A percentile compares a stretch with the other conserved stretches of the same genome.
Evolutionary conservation across 2,329 filamentous ascomycete genomes (phyloP).

Genomic region (Acrocalymma vagum): DNA sequence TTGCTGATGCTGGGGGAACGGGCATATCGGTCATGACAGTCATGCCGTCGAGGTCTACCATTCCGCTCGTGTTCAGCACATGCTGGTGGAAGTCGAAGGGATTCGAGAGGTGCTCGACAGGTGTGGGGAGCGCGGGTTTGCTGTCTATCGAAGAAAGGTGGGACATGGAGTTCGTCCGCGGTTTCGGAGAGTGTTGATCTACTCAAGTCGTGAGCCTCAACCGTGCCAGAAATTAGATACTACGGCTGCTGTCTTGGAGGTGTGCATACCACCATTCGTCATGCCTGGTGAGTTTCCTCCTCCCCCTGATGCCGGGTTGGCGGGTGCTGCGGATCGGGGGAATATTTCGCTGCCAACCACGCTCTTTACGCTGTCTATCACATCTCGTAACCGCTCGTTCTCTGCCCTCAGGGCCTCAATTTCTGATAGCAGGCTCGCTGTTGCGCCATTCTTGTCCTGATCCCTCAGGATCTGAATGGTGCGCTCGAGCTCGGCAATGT

Average conservation of each 20-base stretch:
- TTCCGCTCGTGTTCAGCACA: slow-evolving; percentile 7
- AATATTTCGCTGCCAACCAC: slow-evolving; percentile 35
- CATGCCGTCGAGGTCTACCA: slow-evolving; percentile 45
- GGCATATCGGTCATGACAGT: slow-evolving; percentile 26
- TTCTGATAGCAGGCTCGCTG: slow-evolving; percentile 38
- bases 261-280: slow-evolving; percentile 35
- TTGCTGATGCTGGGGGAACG: slow-evolving; percentile 3
- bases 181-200: slow-evolving; percentile 34
- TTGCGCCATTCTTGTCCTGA: slow-evolving; percentile 42
- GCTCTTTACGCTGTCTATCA: slow-evolving; percentile 45
- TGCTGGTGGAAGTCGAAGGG: slow-evolving; percentile 23
- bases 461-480: slow-evolving; percentile 44
- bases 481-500: slow-evolving; percentile 46
- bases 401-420: slow-evolving; percentile 41
- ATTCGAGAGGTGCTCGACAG: slow-evolving; percentile 11
- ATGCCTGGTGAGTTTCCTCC: slow-evolving; percentile 24
- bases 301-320: slow-evolving; percentile 10
- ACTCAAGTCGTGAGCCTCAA: slow-evolving; percentile 32
- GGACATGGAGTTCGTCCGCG: slow-evolving; percentile 22
- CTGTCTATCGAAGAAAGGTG: slow-evolving; percentile 9
- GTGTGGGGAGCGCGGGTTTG: slow-evolving; percentile 22
- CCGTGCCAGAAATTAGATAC: slow-evolving; percentile 6
- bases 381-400: slow-evolving; percentile 42
- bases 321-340: slow-evolving; percentile 14
- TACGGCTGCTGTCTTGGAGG: slow-evolving; percentile 5